These are phyloP conservation scores for Cytospora leucostoma DNA, from an alignment of 2,329 filamentous ascomycete genomes.

Conservation along the genomic window DNA sequence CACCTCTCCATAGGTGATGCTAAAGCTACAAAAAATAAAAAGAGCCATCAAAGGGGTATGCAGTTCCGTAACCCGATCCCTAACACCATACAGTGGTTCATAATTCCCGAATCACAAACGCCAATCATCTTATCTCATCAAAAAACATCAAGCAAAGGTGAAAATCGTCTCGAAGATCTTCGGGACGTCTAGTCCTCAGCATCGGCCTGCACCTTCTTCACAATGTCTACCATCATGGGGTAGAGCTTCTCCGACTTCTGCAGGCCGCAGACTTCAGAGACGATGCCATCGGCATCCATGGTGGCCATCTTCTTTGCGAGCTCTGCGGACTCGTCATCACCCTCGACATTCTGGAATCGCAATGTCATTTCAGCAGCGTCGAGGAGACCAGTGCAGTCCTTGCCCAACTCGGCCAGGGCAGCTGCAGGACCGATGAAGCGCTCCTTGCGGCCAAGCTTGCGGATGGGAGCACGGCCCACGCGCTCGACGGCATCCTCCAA, in stretches of 20 bases:
- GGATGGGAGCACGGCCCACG: slow-evolving; percentile 89
- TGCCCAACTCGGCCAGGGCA: slow-evolving; percentile 79
- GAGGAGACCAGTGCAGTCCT: slow-evolving; percentile 72
- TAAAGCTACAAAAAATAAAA: slow-evolving; percentile 3
- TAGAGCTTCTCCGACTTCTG: slow-evolving; percentile 77
- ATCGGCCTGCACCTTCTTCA: slow-evolving; percentile 80
- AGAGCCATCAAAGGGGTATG: slow-evolving; percentile 25
- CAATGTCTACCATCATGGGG: slow-evolving; percentile 71
- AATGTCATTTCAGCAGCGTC: slow-evolving; percentile 88
- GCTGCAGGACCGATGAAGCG: slow-evolving; percentile 92
- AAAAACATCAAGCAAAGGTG: slow-evolving; percentile 7
- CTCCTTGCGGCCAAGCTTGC: slow-evolving; percentile 93
- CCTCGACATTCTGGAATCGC: slow-evolving; percentile 92
- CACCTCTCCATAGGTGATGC: slow-evolving; percentile 9
- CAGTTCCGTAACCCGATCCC: slow-evolving; percentile 24
- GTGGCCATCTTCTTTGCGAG: slow-evolving; percentile 83
- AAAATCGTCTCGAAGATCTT: slow-evolving; percentile 4
- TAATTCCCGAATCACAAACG: slow-evolving; percentile 10
- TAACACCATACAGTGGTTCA: slow-evolving; percentile 23
- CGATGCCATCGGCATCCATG: slow-evolving; percentile 65
- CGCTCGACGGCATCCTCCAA: slow-evolving; percentile 92
- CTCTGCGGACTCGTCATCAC: slow-evolving; percentile 85
- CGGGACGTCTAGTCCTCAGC: slow-evolving; percentile 31
- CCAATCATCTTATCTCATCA: slow-evolving; percentile 23
- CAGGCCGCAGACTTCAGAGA: slow-evolving; percentile 79